These are phyloP conservation scores for Tephrocybe sp. DNA, from an alignment of 768 basidiomycete species.

Conservation along the genomic window DNA sequence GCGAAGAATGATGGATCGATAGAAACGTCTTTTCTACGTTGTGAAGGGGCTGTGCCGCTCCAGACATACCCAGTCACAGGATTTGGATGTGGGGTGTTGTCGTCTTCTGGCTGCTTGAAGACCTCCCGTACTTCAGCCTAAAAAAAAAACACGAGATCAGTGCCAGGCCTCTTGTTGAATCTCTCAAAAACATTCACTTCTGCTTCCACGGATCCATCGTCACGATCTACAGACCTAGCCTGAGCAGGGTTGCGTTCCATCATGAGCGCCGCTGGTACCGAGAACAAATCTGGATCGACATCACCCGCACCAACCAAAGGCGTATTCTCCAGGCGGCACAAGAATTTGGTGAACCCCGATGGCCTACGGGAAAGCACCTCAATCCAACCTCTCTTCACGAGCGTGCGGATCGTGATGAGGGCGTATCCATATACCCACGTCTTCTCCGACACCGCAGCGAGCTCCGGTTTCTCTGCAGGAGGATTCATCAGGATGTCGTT, in stretches of 20 bases:
- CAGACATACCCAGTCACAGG: conserved; percentile 86
- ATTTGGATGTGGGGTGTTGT: conserved; percentile 48
- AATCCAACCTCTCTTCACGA: conserved; percentile 81
- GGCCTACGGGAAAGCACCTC: conserved; percentile 82
- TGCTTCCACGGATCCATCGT: conserved; percentile 20
- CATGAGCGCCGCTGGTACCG: conserved; percentile 69
- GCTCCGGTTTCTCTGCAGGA: conserved; percentile 28
- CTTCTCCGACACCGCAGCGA: conserved; percentile 55
- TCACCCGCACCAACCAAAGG: conserved; percentile 84
- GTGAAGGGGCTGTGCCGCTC: conserved; percentile 83
- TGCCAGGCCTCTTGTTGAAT: not conserved
- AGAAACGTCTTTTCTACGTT: conserved; percentile 80
- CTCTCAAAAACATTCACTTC: conserved; percentile 13
- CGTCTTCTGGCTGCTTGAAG: conserved; percentile 18
- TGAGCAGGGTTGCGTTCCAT: conserved; percentile 55
- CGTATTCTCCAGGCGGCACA: conserved; percentile 86
- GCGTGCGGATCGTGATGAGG: conserved; percentile 75
- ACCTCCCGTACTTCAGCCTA: conserved; percentile 28
- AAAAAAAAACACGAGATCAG: not conserved
- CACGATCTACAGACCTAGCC: conserved; percentile 25
- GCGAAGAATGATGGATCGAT: conserved; percentile 85
- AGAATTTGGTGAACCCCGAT: conserved; percentile 82
- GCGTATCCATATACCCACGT: conserved; percentile 87
- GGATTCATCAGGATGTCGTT: conserved; percentile 76
- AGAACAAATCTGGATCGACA: conserved; percentile 74